Conservation (phyloP, 2,329 filamentous ascomycete genomes). For the Fusarium kyushuense region DNA sequence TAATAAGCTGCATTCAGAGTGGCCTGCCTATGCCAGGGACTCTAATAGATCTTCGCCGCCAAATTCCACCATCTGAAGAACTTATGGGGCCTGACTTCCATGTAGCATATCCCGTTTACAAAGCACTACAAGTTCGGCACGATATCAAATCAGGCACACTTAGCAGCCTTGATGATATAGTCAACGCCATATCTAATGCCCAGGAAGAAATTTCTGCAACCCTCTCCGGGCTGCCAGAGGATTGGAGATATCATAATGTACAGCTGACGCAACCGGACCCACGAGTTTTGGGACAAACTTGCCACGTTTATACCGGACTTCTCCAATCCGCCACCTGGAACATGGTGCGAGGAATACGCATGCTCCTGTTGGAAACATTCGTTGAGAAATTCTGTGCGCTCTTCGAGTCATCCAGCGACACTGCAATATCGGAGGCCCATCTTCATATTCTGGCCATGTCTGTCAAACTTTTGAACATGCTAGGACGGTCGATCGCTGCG, state of each 20-base stretch:
- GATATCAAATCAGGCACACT: slow-evolving; percentile 58
- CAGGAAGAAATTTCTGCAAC: slow-evolving; percentile 59
- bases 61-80: slow-evolving; percentile 55
- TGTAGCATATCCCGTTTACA: slow-evolving; percentile 60
- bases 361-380: slow-evolving; percentile 62
- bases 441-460: slow-evolving; percentile 54
- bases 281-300: slow-evolving; percentile 57
- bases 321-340: slow-evolving; percentile 63
- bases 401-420: slow-evolving; percentile 31
- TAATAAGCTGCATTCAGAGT: slow-evolving; percentile 65
- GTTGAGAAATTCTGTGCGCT: slow-evolving; percentile 56
- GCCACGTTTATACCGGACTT: slow-evolving; percentile 61
- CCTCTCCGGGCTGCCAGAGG: slow-evolving; percentile 54
- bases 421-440: slow-evolving; percentile 48
- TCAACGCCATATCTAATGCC: slow-evolving; percentile 54
- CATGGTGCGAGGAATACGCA: slow-evolving; percentile 59
- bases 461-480: slow-evolving; percentile 54
- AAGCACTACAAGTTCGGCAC: slow-evolving; percentile 60
- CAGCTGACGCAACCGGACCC: slow-evolving; percentile 55
- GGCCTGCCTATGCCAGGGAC: slow-evolving; percentile 61
- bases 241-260: slow-evolving; percentile 59
- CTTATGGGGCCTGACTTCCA: slow-evolving; percentile 56
- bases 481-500: slow-evolving; percentile 59
- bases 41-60: slow-evolving; percentile 60
- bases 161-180: slow-evolving; percentile 51